Evolutionary conservation across 257 asterid genomes (phyloP).

Genomic region (Solanum gracilifrons): DNA sequence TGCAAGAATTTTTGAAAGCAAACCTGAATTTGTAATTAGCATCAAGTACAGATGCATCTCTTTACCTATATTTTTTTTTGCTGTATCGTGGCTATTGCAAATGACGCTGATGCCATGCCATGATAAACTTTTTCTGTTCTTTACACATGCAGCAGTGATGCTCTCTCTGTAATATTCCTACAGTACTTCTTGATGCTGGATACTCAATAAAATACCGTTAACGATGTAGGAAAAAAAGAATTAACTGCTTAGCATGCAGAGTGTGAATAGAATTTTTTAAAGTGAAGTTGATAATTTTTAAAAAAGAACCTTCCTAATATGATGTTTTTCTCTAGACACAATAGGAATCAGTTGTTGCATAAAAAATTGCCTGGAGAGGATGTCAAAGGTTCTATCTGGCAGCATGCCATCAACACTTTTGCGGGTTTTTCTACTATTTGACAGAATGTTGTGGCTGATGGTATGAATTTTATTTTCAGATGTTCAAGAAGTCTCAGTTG

Average conservation of each 20-base stretch:
- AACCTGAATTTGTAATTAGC: no score
- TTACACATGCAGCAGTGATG: no score
- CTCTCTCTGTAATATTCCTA: no score
- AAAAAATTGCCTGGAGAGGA: neutral
- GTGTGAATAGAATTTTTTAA: neutral
- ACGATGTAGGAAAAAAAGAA: neutral
- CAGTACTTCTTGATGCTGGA: neutral
- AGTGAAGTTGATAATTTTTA: neutral
- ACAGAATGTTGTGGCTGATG: conserved; percentile 19
- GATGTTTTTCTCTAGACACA: neutral
- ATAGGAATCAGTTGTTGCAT: conserved; percentile 1
- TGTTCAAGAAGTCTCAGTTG: neutral
- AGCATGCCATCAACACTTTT: neutral
- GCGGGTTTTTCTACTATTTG: conserved; percentile 22
- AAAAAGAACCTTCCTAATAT: neutral
- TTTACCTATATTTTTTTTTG: no score
- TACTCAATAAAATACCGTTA: neutral
- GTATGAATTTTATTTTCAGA: conserved; percentile 13
- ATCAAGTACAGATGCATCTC: no score
- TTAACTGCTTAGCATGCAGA: neutral
- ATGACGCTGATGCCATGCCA: no score
- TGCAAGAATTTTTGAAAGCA: no score
- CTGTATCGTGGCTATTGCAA: no score
- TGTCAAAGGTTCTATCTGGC: conserved; percentile 1
- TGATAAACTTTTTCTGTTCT: no score